These are phyloP conservation scores for Pythium phragmitis DNA, from an alignment of 352 stramenopile genomes.

Conservation along the genomic window DNA sequence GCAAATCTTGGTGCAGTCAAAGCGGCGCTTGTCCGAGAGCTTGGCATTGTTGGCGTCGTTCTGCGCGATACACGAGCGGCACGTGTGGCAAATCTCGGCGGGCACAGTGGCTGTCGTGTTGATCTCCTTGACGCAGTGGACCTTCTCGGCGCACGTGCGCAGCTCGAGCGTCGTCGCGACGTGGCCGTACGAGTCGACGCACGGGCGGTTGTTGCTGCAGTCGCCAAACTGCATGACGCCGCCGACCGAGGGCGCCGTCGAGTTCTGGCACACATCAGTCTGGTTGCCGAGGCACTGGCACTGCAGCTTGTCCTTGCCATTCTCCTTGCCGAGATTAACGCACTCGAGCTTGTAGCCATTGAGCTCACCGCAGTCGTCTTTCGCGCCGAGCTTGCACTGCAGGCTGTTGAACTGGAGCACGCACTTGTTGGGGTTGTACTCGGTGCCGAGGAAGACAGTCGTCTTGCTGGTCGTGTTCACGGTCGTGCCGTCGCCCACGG, in stretches of 20 bases:
- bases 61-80: conserved; percentile 75
- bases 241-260: conserved; percentile 31
- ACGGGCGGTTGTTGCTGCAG: conserved; percentile 47
- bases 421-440: conserved; percentile 71
- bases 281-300: conserved; percentile 55
- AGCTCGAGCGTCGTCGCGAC: conserved; percentile 42
- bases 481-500: conserved; percentile 57
- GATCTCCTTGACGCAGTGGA: conserved; percentile 71
- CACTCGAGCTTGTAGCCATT: conserved; percentile 75
- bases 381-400: conserved; percentile 41
- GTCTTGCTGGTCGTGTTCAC: conserved; percentile 47
- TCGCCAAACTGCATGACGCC: conserved; percentile 68
- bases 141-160: conserved; percentile 62
- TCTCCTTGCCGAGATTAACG: conserved; percentile 51
- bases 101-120: conserved; percentile 61
- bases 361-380: conserved; percentile 48
- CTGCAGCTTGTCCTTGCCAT: conserved; percentile 66
- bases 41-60: conserved; percentile 59
- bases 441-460: conserved; percentile 58
- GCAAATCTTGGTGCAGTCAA: conserved; percentile 77
- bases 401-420: conserved; percentile 68
- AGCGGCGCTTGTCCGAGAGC: conserved; percentile 55
- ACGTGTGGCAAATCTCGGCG: conserved; percentile 77
- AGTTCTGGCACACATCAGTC: conserved; percentile 49
- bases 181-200: conserved; percentile 69